Evolutionary conservation across 768 basidiomycete genomes (phyloP), one percentile per base, ranked within the genome.

Genomic region (Clavulina sp.): DNA sequence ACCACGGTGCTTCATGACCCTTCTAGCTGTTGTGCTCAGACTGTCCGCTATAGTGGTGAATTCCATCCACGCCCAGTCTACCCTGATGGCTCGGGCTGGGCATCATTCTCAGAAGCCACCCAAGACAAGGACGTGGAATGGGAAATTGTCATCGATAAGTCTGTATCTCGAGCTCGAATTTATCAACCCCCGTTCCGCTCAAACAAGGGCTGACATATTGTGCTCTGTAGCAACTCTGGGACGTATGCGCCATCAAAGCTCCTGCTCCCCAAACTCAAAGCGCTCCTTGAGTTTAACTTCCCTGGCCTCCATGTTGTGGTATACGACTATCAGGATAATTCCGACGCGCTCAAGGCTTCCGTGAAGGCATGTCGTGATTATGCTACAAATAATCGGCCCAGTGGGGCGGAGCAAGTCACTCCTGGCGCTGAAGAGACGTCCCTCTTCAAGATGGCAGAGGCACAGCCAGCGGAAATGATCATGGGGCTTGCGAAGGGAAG

Each of bases 121-220:
- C 60, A 64, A 1, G 81, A 83, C 57, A 69, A 68, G 3, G 67
- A 73, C 4, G 77, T 80, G 41, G 62, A 67, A 30, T 91, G 86
- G 82, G 84, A 89, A 63, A 63, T 89, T 30, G 78, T 87, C 56
- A 75, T 89, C 59, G 86, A 89, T 62, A 89, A 91, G 36, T 38
- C 13, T 13, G 36, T 59, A 82, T 83, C 60, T 80, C 77, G 3
- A 18, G 23, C 31, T 26, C 36, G n/a, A n/a, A n/a, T n/a, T n/a
- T n/a, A n/a, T n/a, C n/a, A n/a, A n/a, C n/a, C 21, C 36, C 36
- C 36, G 13, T 46, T 23, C 44, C 44, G 16, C 2, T 13, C 9
- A 18, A 18, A 9, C 24, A 13, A 16, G 13, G 13, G 44, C 24
- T 18, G 44, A 46, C 24, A 13, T 9, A 46, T 46, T 26, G 13